A percentile compares a stretch with the other conserved stretches of the same genome.
Evolutionary conservation across 164 flowering plant species (phyloP).

Genomic region (Stephania yunnanensis): DNA sequence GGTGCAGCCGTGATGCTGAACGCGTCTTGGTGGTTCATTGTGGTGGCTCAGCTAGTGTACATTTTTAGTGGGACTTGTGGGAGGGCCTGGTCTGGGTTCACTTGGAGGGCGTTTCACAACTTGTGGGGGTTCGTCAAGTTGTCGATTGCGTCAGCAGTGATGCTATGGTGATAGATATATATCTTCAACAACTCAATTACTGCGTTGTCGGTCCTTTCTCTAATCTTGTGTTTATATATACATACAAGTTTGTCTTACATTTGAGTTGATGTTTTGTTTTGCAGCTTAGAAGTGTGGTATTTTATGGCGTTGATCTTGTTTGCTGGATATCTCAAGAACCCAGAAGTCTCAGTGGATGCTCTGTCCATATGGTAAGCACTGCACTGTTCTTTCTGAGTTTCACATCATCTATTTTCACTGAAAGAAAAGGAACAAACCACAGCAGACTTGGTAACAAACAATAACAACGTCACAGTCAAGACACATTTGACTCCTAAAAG

Average conservation of each 20-base stretch:
- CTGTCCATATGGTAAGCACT: slow-evolving; percentile 50
- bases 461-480: no score
- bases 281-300: slow-evolving; percentile 72
- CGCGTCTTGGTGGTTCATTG: slow-evolving; percentile 63
- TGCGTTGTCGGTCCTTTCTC: not conserved
- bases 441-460: no score
- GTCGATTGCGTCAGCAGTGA: slow-evolving; percentile 71
- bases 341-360: slow-evolving; percentile 60
- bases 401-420: no score
- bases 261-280: slow-evolving; percentile 4
- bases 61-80: slow-evolving; percentile 54
- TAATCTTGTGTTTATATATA: not conserved
- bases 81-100: slow-evolving; percentile 61
- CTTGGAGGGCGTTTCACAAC: slow-evolving; percentile 52
- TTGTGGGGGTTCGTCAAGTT: slow-evolving; percentile 53
- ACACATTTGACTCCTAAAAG: no score
- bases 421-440: no score
- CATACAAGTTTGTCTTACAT: no score
- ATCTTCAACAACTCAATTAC: not conserved
- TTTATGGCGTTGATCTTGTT: slow-evolving; percentile 57
- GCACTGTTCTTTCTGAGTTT: no score
- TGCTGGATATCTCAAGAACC: slow-evolving; percentile 61
- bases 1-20: slow-evolving; percentile 65
- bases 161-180: slow-evolving; percentile 48
- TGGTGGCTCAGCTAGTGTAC: slow-evolving; percentile 46